Conservation (phyloP, 345 rosid genomes). For the Heritiera fomes region DNA sequence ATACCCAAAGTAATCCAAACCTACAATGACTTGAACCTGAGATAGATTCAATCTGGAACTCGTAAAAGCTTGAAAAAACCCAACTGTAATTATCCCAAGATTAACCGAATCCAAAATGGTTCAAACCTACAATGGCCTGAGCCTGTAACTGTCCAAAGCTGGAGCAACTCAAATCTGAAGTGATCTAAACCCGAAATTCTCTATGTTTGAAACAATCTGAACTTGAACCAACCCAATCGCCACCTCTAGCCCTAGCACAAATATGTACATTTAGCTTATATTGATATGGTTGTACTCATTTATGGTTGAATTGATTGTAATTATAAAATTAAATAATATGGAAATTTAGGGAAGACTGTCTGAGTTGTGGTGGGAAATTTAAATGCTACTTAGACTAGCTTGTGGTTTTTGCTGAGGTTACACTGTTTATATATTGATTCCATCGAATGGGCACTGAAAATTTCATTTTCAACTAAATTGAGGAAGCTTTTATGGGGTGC, state of each 20-base stretch:
- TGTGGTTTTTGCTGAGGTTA: background rate
- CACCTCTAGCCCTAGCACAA: background rate
- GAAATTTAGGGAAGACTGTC: background rate
- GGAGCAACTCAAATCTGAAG: too few relatives aligned
- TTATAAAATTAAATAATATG: background rate
- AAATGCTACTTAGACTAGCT: too few relatives aligned
- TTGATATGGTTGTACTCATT: background rate
- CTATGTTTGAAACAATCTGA: too few relatives aligned
- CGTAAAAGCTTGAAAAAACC: background rate
- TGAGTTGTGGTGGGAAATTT: background rate
- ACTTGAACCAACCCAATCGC: background rate
- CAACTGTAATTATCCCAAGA: background rate
- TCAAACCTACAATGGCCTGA: too few relatives aligned
- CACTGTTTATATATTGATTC: background rate
- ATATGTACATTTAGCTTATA: background rate
- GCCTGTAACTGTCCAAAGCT: background rate
- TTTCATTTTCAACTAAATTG: conserved; percentile 9
- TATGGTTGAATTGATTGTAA: background rate
- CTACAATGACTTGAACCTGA: too few relatives aligned
- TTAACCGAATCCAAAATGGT: background rate
- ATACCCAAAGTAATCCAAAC: background rate
- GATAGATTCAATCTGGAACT: background rate
- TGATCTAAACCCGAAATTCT: too few relatives aligned
- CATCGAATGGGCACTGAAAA: background rate
- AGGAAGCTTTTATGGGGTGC: background rate